Evolutionary conservation across 2,329 filamentous ascomycete genomes (phyloP).

Genomic region (Penicillium sp.): DNA sequence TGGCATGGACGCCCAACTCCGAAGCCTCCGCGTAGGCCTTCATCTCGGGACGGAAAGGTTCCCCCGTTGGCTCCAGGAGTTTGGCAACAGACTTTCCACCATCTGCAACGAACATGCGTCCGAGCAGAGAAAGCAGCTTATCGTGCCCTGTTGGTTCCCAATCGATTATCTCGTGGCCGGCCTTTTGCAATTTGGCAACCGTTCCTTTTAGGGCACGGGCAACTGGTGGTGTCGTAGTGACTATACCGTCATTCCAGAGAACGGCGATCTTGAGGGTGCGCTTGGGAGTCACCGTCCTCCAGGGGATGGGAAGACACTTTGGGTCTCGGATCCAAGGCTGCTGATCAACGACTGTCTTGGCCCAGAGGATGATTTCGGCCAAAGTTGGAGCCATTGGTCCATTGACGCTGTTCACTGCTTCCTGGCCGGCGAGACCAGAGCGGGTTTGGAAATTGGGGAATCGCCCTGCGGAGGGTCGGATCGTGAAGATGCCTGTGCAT

Average conservation of each 20-base stretch:
- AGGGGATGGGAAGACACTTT: constrained; percentile 62
- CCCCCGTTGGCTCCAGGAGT: constrained; percentile 29
- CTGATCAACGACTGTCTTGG: constrained; percentile 53
- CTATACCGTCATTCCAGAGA: constrained; percentile 64
- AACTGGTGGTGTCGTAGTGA: constrained; percentile 66
- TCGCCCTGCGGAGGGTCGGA: background rate
- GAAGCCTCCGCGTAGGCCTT: constrained; percentile 46
- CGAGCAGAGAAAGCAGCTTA: background rate
- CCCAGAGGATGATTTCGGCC: constrained; percentile 60
- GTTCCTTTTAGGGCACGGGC: constrained; percentile 57
- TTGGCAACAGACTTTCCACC: constrained; percentile 37
- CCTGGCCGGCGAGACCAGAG: constrained; percentile 66
- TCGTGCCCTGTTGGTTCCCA: constrained; percentile 1
- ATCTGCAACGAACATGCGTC: constrained; percentile 1
- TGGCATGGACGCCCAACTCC: constrained; percentile 49
- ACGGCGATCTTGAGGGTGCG: constrained; percentile 59
- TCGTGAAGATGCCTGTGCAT: background rate
- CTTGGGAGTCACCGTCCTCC: constrained; percentile 40
- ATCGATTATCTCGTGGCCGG: constrained; percentile 49
- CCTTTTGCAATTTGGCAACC: constrained; percentile 60
- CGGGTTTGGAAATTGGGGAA: constrained; percentile 38
- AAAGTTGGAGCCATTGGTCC: constrained; percentile 64
- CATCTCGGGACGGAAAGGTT: constrained; percentile 55
- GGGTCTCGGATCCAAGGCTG: constrained; percentile 62
- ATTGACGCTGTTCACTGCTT: constrained; percentile 66